phyloP scores from a whole-genome alignment of 352 stramenopile genomes.

The Pythium dissotocum region DNA sequence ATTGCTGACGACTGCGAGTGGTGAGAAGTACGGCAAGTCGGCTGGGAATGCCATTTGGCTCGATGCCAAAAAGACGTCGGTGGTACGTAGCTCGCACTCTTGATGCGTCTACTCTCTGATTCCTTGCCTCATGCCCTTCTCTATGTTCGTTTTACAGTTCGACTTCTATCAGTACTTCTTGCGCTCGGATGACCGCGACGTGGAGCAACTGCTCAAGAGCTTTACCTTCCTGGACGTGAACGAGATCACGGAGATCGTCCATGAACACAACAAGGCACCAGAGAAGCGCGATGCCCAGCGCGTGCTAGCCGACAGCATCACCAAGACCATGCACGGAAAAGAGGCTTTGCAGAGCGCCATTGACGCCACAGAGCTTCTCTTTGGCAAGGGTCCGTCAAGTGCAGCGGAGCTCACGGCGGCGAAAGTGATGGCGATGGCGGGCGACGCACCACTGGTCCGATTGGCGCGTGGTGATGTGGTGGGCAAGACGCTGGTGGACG shows the following conservation, averaged over 20 bases:
- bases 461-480: slow-evolving; percentile 55
- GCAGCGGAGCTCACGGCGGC: slow-evolving; percentile 54
- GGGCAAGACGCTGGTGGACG: slow-evolving; percentile 86
- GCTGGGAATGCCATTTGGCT: slow-evolving; percentile 98
- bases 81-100: slow-evolving; percentile 72
- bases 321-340: slow-evolving; percentile 92
- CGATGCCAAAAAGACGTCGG: slow-evolving; percentile 92
- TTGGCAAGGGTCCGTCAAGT: slow-evolving; percentile 50
- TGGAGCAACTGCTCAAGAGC: slow-evolving; percentile 96
- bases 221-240: slow-evolving; percentile 97
- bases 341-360: slow-evolving; percentile 73
- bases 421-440: slow-evolving; percentile 69
- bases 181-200: slow-evolving; percentile 87
- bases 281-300: slow-evolving; percentile 79
- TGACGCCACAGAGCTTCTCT: slow-evolving; percentile 63
- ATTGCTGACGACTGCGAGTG: slow-evolving; percentile 96
- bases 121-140: neutral
- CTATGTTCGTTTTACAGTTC: slow-evolving; percentile 50
- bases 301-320: slow-evolving; percentile 82
- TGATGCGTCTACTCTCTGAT: neutral
- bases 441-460: slow-evolving; percentile 54
- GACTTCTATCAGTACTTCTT: slow-evolving; percentile 95
- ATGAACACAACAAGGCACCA: slow-evolving; percentile 71
- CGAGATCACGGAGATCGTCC: slow-evolving; percentile 90
- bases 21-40: slow-evolving; percentile 99